Conservation (phyloP, 2,329 filamentous ascomycete genomes). For the Aspergillus sp. region DNA sequence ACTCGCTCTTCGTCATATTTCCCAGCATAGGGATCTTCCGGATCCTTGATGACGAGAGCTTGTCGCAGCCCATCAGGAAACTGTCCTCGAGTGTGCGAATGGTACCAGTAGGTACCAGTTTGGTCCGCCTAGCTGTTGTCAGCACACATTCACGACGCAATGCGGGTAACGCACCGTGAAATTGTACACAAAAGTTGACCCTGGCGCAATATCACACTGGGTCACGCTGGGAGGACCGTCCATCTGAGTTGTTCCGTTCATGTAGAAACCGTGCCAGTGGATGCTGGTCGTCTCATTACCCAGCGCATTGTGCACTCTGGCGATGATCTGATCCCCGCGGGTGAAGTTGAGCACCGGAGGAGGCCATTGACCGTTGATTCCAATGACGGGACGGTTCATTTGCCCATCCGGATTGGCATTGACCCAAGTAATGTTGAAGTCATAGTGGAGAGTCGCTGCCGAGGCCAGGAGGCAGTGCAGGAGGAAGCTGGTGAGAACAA, state of each 20-base stretch:
- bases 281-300: conserved; percentile 63
- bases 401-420: conserved; percentile 55
- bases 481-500: neutral
- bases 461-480: neutral
- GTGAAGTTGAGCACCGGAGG: conserved; percentile 70
- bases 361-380: conserved; percentile 73
- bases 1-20: conserved; percentile 2
- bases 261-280: conserved; percentile 76
- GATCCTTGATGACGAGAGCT: conserved; percentile 64
- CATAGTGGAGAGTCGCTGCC: conserved; percentile 25
- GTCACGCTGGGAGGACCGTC: conserved; percentile 68
- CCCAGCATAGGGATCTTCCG: conserved; percentile 36
- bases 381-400: conserved; percentile 54
- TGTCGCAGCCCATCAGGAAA: conserved; percentile 68
- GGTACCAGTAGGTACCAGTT: conserved; percentile 62
- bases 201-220: conserved; percentile 65
- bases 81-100: conserved; percentile 63
- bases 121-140: conserved; percentile 21
- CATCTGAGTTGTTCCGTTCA: conserved; percentile 72
- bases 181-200: conserved; percentile 62
- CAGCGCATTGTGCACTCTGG: conserved; percentile 67
- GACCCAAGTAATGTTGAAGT: conserved; percentile 56
- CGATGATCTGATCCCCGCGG: conserved; percentile 67
- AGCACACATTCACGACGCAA: neutral
- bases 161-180: conserved; percentile 55